Percentiles rank a stretch among this genome's conserved stretches.
Evolutionary conservation across 108 stramenopile genomes (phyloP).

Genomic region (Conticribra guillardii): DNA sequence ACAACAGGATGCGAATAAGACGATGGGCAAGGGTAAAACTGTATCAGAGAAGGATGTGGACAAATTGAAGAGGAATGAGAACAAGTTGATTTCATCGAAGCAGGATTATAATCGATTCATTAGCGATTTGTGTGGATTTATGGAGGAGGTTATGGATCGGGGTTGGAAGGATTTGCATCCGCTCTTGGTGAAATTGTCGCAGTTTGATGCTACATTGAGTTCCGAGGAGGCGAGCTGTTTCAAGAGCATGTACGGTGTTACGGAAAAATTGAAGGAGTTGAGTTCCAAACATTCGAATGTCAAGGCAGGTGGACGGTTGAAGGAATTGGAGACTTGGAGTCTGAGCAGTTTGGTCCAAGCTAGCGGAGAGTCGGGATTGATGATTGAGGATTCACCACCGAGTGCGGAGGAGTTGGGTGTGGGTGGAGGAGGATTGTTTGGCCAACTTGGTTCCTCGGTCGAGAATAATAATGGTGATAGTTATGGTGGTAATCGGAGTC

Average conservation of each 20-base stretch:
- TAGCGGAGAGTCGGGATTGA: constrained; percentile 27
- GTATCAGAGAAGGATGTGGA: constrained; percentile 63
- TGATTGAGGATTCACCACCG: background rate
- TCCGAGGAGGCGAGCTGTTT: constrained; percentile 64
- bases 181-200: constrained; percentile 72
- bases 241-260: constrained; percentile 49
- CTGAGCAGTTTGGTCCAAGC: constrained; percentile 5
- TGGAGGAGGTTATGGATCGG: constrained; percentile 81
- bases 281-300: constrained; percentile 55
- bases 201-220: constrained; percentile 75
- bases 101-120: constrained; percentile 61
- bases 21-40: constrained; percentile 77
- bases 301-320: constrained; percentile 65
- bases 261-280: constrained; percentile 58
- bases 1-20: constrained; percentile 57
- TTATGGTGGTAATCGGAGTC: too few relatives aligned
- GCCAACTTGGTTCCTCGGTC: constrained; percentile 3
- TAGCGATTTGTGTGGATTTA: constrained; percentile 64
- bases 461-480: too few relatives aligned
- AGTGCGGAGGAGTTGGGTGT: constrained; percentile 23
- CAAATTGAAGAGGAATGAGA: constrained; percentile 76
- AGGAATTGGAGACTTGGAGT: constrained; percentile 58
- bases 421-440: constrained; percentile 41
- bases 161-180: constrained; percentile 87
- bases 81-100: constrained; percentile 68